Base-by-base conservation (phyloP, 345 rosid species). In the Odontarrhena argentea region DNA sequence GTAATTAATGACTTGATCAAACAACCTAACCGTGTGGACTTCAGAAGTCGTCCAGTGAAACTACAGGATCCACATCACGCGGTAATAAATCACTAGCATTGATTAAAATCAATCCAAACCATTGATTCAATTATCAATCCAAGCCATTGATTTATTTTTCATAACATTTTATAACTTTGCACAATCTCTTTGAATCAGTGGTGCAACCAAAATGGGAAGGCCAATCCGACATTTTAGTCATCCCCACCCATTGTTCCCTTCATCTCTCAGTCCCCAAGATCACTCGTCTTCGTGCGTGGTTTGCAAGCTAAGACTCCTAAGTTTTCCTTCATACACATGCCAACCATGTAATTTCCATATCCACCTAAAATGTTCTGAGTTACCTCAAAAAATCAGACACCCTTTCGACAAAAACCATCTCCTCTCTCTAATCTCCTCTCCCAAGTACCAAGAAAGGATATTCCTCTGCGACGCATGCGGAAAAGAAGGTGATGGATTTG, bases 221-320 rank as follows among this genome's bases (percentile, higher is more conserved):
- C 73, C 73, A 69, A 76, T 79, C 45, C 67, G 18, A 50, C 82
- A 84, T 76, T 84, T 81, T 51, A 81, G 83, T 63, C 85, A 83
- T 41, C 80, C 62, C 11, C 85, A 83, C 67, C 84, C 78, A 9
- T 44, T 79, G 50, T 70, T 74, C 11, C 52, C 56, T 58, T 66
- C 68, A 59, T 52, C 59, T 68, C 43, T 34, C 59, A 74, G 46
- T 13, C 68, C 79, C 22, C 84, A 57, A 13, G 65, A 61, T 14
- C 67, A 45, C 22, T n/a, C 59, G 10, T 8, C 37, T 43, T n/a
- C 45, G 5, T 81, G 84, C 48, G 70, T 74, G 26, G 66, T 56
- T 53, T 81, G 88, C 81, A 75, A 74, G 67, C 51, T 65, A 64
- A 55, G 57, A 44, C 43, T 75, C 46, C 53, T 78, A 22, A 74